Evolutionary conservation across 306 rosid genomes (phyloP), one percentile per base, ranked within the genome.

Genomic region (Gastrolobium villosum): DNA sequence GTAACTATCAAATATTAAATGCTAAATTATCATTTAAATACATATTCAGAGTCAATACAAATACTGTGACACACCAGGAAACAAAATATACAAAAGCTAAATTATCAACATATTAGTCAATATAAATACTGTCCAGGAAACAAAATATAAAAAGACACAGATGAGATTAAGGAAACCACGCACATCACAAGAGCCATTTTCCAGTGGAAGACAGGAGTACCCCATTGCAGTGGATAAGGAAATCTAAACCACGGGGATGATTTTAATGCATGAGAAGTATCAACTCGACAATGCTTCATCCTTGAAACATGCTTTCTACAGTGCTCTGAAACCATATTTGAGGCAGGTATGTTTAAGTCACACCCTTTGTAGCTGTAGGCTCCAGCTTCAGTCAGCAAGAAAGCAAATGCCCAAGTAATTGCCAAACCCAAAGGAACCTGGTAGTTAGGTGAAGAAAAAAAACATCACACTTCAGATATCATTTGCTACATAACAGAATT

Each of bases 181-280:
- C 97, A 96, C 99, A 93, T 96, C 69, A 96, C 89, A 79, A 96
- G 85, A 75, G 97, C 93, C 95, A 88, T 88, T 89, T 93, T 93
- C 99, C 99, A 96, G 77, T 87, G 88, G 86, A 96, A 93, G 82
- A 91, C 94, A 28, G 99, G 99, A 69, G 98, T 93, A 75, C 99
- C 99, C 98, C 99, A 96, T 74, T 96, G 99, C 70, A 96, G 75
- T 3, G 99, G 99, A 83, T 96, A 96, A 11, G 99, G 99, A 88
- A 96, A 96, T 81, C 96, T 90, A 86, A 96, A 91, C 99, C 99
- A 96, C 2, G 94, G 98, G 60, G 98, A 88, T 80, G 88, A 85
- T 75, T 67, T 84, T 49, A 96, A 35, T 57, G 96, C 97, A 43
- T 84, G 87, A 68, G 97, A 86, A 70, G 98, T 93, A 90, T 96